Conservation (phyloP, 495 filamentous ascomycete genomes). For the Lentithecium fluviatile region DNA sequence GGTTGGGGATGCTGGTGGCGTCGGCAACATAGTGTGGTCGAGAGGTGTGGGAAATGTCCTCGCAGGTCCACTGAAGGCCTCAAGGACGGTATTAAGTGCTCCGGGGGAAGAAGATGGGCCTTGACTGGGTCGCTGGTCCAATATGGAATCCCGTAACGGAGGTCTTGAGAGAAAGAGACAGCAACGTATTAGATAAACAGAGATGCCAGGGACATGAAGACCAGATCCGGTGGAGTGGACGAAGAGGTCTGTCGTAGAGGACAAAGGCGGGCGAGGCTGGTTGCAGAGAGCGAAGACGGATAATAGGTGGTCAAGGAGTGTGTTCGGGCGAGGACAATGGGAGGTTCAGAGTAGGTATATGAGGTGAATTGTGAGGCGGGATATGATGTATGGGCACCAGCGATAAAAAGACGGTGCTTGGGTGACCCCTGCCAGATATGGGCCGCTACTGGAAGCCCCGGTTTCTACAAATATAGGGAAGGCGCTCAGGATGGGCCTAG, state of each 20-base stretch:
- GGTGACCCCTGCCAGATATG: slow-evolving; percentile 20
- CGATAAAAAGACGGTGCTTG: slow-evolving; percentile 5
- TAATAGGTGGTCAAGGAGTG: slow-evolving; percentile 27
- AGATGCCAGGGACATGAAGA: slow-evolving; percentile 24
- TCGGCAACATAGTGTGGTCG: slow-evolving; percentile 53
- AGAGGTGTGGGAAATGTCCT: slow-evolving; percentile 11
- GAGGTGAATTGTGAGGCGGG: slow-evolving; percentile 23
- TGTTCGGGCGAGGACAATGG: slow-evolving; percentile 19
- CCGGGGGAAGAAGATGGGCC: slow-evolving; percentile 5
- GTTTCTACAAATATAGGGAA: slow-evolving; percentile 32
- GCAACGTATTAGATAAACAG: slow-evolving; percentile 34
- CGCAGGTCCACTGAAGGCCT: slow-evolving; percentile 41
- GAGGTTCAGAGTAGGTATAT: slow-evolving; percentile 9
- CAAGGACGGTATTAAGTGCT: slow-evolving; percentile 32
- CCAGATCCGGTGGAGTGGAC: not conserved
- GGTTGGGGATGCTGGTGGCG: slow-evolving; percentile 60
- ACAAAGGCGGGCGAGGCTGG: slow-evolving; percentile 1
- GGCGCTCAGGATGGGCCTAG: slow-evolving; percentile 25
- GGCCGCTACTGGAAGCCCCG: slow-evolving; percentile 21
- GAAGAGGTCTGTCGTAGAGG: not conserved
- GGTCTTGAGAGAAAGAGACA: slow-evolving; percentile 24
- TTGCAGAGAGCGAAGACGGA: slow-evolving; percentile 7
- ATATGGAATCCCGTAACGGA: slow-evolving; percentile 12
- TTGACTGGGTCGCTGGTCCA: slow-evolving; percentile 11
- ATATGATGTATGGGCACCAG: slow-evolving; percentile 36